phyloP scores from a whole-genome alignment of 1,284 basidiomycete genomes.

The Leccinum pallidistipes region DNA sequence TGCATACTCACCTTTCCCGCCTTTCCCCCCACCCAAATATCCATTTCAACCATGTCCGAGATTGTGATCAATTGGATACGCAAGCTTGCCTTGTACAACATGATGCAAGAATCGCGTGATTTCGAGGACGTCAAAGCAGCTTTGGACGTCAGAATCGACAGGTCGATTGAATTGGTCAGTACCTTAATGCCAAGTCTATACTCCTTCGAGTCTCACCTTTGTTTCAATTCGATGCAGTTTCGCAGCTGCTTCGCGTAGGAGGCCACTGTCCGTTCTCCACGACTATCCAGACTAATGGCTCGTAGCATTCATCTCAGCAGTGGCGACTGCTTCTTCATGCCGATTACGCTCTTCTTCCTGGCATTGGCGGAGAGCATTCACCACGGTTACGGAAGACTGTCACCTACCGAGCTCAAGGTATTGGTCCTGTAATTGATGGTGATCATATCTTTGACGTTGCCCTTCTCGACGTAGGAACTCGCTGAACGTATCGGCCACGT shows the following conservation, averaged over 20 bases:
- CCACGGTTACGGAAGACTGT: conserved; percentile 25
- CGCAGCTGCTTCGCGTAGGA: conserved; percentile 27
- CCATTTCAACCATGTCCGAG: background rate
- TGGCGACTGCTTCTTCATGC: conserved; percentile 10
- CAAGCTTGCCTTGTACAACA: conserved; percentile 17
- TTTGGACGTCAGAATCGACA: conserved; percentile 17
- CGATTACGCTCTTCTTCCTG: conserved; percentile 17
- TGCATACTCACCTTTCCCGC: background rate
- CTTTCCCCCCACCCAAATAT: conserved; percentile 6
- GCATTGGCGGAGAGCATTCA: conserved; percentile 24
- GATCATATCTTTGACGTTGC: background rate
- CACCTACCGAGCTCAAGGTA: conserved; percentile 28
- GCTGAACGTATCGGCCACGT: conserved; percentile 14
- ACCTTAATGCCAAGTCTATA: background rate
- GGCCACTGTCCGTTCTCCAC: background rate
- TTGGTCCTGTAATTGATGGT: background rate
- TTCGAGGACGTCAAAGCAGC: conserved; percentile 23
- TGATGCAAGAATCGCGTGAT: conserved; percentile 16
- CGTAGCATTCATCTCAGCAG: conserved; percentile 27
- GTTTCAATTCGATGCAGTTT: conserved; percentile 14
- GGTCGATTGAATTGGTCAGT: conserved; percentile 29
- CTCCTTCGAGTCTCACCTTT: conserved; percentile 3
- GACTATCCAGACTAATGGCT: conserved; percentile 3
- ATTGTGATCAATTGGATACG: conserved; percentile 4
- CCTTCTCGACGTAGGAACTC: conserved; percentile 11